These are phyloP conservation scores for Scenedesmus sp. DNA, from an alignment of 163 green algal genomes.

Conservation along the genomic window DNA sequence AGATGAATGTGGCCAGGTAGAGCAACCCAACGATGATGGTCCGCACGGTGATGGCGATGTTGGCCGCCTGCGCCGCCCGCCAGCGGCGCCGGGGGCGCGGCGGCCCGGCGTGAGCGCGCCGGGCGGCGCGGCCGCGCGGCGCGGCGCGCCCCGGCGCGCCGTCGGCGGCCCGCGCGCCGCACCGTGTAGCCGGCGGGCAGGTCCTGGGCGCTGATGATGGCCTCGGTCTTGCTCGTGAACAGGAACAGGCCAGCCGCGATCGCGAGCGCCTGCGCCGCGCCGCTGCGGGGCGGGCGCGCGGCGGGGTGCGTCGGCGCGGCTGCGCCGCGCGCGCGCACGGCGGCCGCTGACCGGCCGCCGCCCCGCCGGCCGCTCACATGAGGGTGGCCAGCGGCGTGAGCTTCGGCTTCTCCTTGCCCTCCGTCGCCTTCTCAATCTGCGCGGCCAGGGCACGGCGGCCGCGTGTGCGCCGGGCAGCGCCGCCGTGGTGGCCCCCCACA, in stretches of 20 bases:
- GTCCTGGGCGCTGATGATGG: conserved; percentile 55
- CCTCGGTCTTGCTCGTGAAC: conserved; percentile 70
- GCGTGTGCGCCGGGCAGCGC: no score
- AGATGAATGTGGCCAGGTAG: conserved; percentile 94
- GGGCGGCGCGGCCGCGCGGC: neutral
- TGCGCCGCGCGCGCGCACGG: no score
- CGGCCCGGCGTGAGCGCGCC: no score
- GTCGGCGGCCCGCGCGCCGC: neutral
- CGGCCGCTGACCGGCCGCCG: neutral
- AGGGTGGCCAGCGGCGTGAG: conserved; percentile 56
- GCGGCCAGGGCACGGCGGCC: neutral
- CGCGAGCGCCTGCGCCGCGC: conserved; percentile 68
- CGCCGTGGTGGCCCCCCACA: neutral
- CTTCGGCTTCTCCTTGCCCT: conserved; percentile 31
- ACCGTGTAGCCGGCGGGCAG: conserved; percentile 60
- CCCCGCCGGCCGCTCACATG: conserved; percentile 55
- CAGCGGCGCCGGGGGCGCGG: neutral
- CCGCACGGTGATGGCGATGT: conserved; percentile 89
- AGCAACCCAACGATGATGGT: conserved; percentile 87
- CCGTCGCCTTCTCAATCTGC: conserved; percentile 46
- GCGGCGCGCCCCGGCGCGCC: neutral
- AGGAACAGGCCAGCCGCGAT: conserved; percentile 76
- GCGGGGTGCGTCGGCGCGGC: no score
- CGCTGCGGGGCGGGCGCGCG: conserved; percentile 71
- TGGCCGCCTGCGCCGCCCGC: conserved; percentile 70